Percentiles rank a stretch among this genome's conserved stretches.
Evolutionary conservation across 306 rosid genomes (phyloP).

Genomic region (Cucumis cinereus): DNA sequence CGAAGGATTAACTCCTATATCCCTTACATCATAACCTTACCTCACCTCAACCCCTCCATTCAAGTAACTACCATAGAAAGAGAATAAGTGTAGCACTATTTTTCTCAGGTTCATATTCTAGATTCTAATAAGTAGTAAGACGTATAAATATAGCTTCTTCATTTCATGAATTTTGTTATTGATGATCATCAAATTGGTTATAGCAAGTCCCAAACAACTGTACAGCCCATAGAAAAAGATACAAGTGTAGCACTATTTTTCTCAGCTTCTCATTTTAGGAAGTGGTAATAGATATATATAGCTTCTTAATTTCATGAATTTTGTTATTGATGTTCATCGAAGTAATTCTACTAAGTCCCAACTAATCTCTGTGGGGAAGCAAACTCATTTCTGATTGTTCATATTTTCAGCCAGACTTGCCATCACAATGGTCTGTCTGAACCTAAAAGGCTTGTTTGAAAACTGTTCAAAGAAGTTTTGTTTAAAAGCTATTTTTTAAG

Average conservation of each 20-base stretch:
- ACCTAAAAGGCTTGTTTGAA: neutral
- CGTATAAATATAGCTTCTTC: neutral
- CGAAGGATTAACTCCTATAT: neutral
- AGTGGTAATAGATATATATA: neutral
- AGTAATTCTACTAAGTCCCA: neutral
- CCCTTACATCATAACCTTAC: neutral
- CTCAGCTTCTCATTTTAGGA: neutral
- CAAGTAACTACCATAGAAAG: neutral
- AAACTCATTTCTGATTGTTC: neutral
- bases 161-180: neutral
- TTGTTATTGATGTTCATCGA: neutral
- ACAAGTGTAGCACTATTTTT: neutral
- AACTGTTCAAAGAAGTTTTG: neutral
- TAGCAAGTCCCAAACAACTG: neutral
- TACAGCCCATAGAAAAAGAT: neutral
- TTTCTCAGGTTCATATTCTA: neutral
- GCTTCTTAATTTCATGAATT: neutral
- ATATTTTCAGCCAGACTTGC: neutral
- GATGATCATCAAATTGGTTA: neutral
- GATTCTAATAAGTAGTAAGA: neutral
- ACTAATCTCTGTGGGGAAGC: neutral
- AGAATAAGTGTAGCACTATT: neutral
- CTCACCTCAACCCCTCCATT: constrained; percentile 6
- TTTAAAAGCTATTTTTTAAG: neutral
- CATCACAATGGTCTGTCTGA: neutral